Evolutionary conservation across 345 rosid genomes (phyloP).

Genomic region (Durio zibethinus): DNA sequence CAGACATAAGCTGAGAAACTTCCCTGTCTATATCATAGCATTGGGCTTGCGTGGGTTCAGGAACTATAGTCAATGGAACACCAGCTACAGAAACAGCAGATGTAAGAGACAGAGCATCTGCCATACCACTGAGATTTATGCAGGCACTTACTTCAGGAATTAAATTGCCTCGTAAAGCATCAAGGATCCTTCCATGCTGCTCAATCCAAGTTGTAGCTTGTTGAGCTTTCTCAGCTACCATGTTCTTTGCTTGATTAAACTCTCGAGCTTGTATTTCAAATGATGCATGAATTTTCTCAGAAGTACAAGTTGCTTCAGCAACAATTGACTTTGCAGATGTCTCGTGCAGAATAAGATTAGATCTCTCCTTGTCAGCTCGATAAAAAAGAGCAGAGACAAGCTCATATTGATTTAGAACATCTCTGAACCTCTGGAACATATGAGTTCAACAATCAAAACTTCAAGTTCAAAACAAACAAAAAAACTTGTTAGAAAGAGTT

Average conservation of each 20-base stretch:
- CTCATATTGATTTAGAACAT: conserved; percentile 72
- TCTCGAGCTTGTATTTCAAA: conserved; percentile 79
- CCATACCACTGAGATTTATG: conserved; percentile 40
- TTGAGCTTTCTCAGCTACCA: conserved; percentile 74
- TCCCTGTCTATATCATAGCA: conserved; percentile 82
- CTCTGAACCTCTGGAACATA: conserved; percentile 65
- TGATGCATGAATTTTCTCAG: conserved; percentile 56
- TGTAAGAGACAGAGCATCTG: conserved; percentile 63
- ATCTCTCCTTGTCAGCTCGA: conserved; percentile 82
- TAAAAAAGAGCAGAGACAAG: conserved; percentile 55
- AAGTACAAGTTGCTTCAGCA: conserved; percentile 69
- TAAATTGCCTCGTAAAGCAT: conserved; percentile 65
- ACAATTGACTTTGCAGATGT: conserved; percentile 75
- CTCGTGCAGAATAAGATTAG: conserved; percentile 64
- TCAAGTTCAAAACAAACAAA: conserved; percentile 5
- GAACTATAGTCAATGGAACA: conserved; percentile 80
- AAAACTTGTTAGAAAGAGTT: conserved; percentile 18
- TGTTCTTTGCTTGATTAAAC: conserved; percentile 71
- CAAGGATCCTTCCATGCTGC: conserved; percentile 80
- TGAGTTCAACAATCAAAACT: conserved; percentile 18
- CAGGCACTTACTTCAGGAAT: conserved; percentile 56
- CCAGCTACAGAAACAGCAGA: conserved; percentile 81
- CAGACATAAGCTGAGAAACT: conserved; percentile 58
- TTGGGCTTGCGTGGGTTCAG: conserved; percentile 89
- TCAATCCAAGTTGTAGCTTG: conserved; percentile 82